phyloP scores from a whole-genome alignment of 2,329 filamentous ascomycete genomes.

The Fusarium sp. region DNA sequence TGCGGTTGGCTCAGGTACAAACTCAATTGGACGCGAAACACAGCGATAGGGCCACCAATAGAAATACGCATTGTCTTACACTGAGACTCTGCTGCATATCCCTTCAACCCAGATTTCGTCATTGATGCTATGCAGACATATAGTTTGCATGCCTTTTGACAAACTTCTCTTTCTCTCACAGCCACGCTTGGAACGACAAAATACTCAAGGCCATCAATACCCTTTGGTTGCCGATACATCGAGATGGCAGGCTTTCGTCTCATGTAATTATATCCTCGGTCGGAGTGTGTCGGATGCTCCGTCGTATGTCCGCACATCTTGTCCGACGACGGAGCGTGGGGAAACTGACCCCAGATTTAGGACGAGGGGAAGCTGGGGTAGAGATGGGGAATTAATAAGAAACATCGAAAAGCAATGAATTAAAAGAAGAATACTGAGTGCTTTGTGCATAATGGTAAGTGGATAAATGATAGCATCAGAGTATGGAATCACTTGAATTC shows the following conservation, averaged over 20 bases:
- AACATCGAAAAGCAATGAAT: neutral
- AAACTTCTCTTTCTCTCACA: neutral
- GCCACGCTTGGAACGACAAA: neutral
- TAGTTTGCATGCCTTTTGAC: neutral
- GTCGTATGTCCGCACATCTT: slow-evolving; percentile 42
- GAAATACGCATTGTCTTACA: neutral
- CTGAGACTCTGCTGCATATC: neutral
- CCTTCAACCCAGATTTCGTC: slow-evolving; percentile 2
- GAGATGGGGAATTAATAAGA: slow-evolving; percentile 13
- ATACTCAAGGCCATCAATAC: slow-evolving; percentile 3
- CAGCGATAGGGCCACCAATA: neutral
- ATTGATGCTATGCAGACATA: slow-evolving; percentile 25
- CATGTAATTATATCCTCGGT: slow-evolving; percentile 29
- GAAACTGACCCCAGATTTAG: slow-evolving; percentile 42
- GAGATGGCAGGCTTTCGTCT: neutral
- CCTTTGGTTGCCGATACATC: slow-evolving; percentile 21
- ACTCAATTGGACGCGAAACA: neutral
- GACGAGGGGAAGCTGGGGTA: slow-evolving; percentile 45
- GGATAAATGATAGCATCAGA: no score
- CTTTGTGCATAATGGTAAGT: neutral
- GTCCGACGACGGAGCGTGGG: slow-evolving; percentile 23
- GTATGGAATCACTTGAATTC: no score
- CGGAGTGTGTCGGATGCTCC: slow-evolving; percentile 28
- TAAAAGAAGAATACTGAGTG: neutral
- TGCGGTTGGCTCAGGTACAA: slow-evolving; percentile 3